Conservation (phyloP, 108 stramenopile species). For the Schizochytrium sp. region DNA sequence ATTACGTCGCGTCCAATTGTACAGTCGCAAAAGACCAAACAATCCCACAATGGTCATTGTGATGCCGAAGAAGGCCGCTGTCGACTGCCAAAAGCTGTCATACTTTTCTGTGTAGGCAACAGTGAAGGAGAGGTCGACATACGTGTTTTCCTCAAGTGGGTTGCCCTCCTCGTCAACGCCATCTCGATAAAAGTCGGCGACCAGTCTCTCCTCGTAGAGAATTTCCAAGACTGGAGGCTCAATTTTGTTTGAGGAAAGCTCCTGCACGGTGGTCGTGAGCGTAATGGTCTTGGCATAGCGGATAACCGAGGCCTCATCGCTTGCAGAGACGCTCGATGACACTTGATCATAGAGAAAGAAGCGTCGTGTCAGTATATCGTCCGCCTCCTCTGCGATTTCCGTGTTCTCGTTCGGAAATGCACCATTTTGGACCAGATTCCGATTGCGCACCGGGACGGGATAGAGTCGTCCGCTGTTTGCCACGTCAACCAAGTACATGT, state of each 20-base stretch:
- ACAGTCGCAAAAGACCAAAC: neutral
- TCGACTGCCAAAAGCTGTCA: conserved; percentile 41
- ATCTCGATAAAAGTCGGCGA: conserved; percentile 23
- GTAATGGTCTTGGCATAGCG: conserved; percentile 53
- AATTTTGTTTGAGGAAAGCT: conserved; percentile 39
- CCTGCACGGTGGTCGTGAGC: conserved; percentile 36
- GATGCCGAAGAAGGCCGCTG: conserved; percentile 52
- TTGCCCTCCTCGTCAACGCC: neutral
- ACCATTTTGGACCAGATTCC: conserved; percentile 31
- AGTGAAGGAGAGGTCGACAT: conserved; percentile 31
- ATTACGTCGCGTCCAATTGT: conserved; percentile 21
- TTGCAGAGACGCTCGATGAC: conserved; percentile 18
- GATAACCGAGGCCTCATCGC: conserved; percentile 42
- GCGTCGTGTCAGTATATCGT: conserved; percentile 57
- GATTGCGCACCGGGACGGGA: conserved; percentile 52
- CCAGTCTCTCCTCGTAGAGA: conserved; percentile 45
- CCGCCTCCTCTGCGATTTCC: conserved; percentile 31
- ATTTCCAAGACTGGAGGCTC: conserved; percentile 55
- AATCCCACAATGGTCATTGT: conserved; percentile 49
- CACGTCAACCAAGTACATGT: conserved; percentile 57
- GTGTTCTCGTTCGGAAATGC: conserved; percentile 48
- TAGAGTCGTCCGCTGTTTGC: conserved; percentile 36
- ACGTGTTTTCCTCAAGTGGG: neutral
- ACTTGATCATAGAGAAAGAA: conserved; percentile 62
- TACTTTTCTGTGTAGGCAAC: conserved; percentile 57